These are phyloP conservation scores for Canna indica DNA, from an alignment of 176 grass and related monocot genomes.

Conservation along the genomic window DNA sequence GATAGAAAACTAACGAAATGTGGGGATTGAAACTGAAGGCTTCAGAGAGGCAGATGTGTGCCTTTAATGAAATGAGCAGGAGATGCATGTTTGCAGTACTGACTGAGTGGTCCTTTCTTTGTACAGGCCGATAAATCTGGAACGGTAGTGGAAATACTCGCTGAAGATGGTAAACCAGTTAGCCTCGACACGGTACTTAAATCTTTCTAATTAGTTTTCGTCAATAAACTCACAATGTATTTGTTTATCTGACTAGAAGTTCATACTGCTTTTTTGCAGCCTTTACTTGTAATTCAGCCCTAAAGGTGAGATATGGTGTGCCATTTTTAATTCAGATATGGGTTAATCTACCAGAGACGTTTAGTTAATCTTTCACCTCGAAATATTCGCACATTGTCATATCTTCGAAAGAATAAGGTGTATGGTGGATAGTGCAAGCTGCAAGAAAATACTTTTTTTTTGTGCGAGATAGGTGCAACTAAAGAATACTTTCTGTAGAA, in stretches of 20 bases:
- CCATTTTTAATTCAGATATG: too few species aligned
- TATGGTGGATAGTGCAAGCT: too few species aligned
- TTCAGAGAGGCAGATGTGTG: too few species aligned
- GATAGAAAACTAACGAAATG: too few species aligned
- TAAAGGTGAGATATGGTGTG: not conserved
- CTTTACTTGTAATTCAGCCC: constrained; percentile 13
- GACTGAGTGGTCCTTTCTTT: not conserved
- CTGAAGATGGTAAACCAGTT: constrained; percentile 36
- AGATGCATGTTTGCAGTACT: not conserved
- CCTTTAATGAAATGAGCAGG: not conserved
- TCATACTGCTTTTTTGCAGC: constrained; percentile 1
- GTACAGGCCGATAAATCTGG: constrained; percentile 40
- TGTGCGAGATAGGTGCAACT: too few species aligned
- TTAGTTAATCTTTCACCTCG: too few species aligned
- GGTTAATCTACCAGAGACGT: too few species aligned
- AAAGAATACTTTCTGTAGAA: too few species aligned
- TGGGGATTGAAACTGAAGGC: too few species aligned
- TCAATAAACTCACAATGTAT: not conserved
- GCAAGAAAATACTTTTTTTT: too few species aligned
- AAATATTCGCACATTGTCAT: too few species aligned
- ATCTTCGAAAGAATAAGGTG: too few species aligned
- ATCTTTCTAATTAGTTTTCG: not conserved
- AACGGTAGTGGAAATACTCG: constrained; percentile 35
- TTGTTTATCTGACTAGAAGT: not conserved
- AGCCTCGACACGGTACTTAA: constrained; percentile 28